phyloP scores from a whole-genome alignment of 768 basidiomycete species.

The Kwoniella pini region DNA sequence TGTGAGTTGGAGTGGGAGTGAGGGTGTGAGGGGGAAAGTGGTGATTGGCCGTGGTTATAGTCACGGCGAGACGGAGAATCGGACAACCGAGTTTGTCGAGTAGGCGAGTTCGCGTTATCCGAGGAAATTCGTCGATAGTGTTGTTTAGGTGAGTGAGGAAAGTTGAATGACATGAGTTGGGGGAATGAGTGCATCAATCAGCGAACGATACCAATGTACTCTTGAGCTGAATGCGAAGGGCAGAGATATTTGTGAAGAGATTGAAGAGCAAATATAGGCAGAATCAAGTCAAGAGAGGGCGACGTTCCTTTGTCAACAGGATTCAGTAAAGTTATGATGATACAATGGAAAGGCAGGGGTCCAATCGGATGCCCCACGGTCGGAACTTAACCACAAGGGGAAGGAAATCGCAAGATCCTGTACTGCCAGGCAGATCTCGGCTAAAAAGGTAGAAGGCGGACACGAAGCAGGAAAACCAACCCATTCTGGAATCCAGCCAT shows the following conservation, averaged over 20 bases:
- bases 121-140: conserved; percentile 8
- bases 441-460: too few species aligned
- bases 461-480: conserved; percentile 11
- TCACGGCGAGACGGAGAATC: not conserved
- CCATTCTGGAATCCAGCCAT: conserved; percentile 15
- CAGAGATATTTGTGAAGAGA: too few species aligned
- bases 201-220: too few species aligned
- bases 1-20: conserved; percentile 7
- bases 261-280: too few species aligned
- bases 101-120: not conserved
- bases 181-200: too few species aligned
- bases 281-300: not conserved
- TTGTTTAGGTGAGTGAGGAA: not conserved
- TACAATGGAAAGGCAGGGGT: not conserved
- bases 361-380: conserved; percentile 8
- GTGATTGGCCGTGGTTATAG: not conserved
- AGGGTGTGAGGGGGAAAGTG: conserved; percentile 2
- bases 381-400: not conserved
- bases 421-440: too few species aligned
- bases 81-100: not conserved
- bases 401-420: not conserved
- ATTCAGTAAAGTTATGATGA: not conserved
- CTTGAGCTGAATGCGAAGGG: too few species aligned
- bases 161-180: conserved; percentile 4
- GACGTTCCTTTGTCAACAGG: not conserved